Evolutionary conservation across 2,329 filamentous ascomycete genomes (phyloP), one percentile per base, ranked within the genome.

Genomic region (Elsinoe australis): DNA sequence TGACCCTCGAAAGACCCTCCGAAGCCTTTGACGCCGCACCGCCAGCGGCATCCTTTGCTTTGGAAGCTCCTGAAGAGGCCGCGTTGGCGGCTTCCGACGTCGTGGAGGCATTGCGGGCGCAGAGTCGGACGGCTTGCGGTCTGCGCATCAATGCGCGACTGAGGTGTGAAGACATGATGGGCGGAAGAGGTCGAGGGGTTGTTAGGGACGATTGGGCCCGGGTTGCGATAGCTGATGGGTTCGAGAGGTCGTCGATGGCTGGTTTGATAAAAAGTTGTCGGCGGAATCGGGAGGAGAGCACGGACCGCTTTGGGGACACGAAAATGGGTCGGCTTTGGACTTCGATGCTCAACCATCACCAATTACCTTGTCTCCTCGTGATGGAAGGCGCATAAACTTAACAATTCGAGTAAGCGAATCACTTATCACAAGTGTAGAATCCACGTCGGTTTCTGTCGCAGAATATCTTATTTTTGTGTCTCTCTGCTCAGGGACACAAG

Each of bases 1-100:
- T 75, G 61, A 92, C 89, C 64, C 82, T 81, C 59, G 85, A 87
- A 49, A 95, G 79, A 55, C 88, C 87, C 71, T 94, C 76, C 56
- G 82, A 77, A 51, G 87, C 88, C 76, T 87, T 87, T 60, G 73
- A 64, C 45, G 58, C 55, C 22, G 61, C 64, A 49, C 62, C 56
- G 47, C 62, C 58, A 47, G 66, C 64, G 54, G 65, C 68, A 54
- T 71, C 68, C 63, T 72, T 72, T 33, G 64, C 64, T 52, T 65
- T 65, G 22, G 57, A 54, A 49, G 63, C 61, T 36, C 56, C 55
- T 28, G 56, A 52, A 45, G 61, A 62, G 39, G 67, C 70, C 19
- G 67, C 64, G 42, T 62, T 62, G 54, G 70, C 64, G 55, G 66
- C 67, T 59, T 71, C 67, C 56, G 71, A 64, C 28, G 70, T 71